Base-by-base conservation (phyloP, 2,329 filamentous ascomycete species). In the Neonectria magnoliae region DNA sequence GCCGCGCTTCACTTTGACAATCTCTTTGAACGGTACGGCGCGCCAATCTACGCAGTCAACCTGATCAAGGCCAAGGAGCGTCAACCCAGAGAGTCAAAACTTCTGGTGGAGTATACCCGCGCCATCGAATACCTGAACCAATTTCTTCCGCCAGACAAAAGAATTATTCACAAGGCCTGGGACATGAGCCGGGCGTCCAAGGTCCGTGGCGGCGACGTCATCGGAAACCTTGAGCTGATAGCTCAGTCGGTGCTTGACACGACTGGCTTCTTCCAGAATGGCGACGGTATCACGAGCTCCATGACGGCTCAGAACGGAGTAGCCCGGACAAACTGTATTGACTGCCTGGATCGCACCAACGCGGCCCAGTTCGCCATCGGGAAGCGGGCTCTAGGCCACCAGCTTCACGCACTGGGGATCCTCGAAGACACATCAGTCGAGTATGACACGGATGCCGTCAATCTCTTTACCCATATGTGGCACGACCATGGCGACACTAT, bases 171-270 rank as follows among this genome's bases (percentile, higher is more conserved):
- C 78, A 93, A 96, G 73, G 94, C 95, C 3, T 99, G 96, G 89
- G 96, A 99, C 76, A 99, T 99, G 96, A 97, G 94, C 66, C 88
- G 96, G 63, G 95, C 96, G 5, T 93, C 95, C 18, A 99, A 99
- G 80, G 89, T 91, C 72, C 90, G 93, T 38, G 94, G 96, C 62
- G 92, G 97, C 73, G 94, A 99, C 80, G 96, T 99, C 2, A 98
- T 99, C 71, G 91, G 91, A 25, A 97, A 92, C 1, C 85, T 99
- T 4, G 96, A 99, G 77, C 85, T 86, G 58, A 97, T 98, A 70
- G 94, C 94, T 1, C 93, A 97, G 75, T 91, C 94, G 27, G 93
- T 98, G 1, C 85, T 99, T 48, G 87, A 87, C 1, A 90, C 89
- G 25, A 99, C 95, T 0, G 93, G 94, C 1, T 97, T 99, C 80